Evolutionary conservation across 805 yeast genomes (phyloP).

Genomic region (Wickerhamomyces mucosus): DNA sequence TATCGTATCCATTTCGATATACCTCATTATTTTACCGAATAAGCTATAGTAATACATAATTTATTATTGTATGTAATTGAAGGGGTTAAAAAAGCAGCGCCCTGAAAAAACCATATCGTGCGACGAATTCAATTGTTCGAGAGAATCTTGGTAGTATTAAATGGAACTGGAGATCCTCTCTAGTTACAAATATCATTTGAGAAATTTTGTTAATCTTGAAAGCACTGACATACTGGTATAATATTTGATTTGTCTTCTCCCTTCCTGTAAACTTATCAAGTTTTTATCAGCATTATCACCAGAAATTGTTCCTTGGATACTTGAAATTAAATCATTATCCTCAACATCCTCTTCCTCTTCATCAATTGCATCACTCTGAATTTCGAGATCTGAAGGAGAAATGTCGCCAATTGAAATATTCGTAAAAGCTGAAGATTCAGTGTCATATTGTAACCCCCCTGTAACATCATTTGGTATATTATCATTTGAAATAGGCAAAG

Average conservation of each 20-base stretch:
- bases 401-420: conserved; percentile 16
- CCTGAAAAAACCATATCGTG: too few relatives aligned
- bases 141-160: too few relatives aligned
- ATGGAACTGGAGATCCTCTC: not conserved
- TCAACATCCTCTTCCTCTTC: conserved; percentile 10
- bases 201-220: conserved; percentile 16
- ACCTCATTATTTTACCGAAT: too few relatives aligned
- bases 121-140: too few relatives aligned
- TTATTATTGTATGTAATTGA: too few relatives aligned
- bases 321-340: conserved; percentile 11
- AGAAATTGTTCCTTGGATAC: conserved; percentile 14
- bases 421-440: conserved; percentile 16
- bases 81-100: too few relatives aligned
- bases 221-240: conserved; percentile 17
- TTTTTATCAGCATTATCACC: conserved; percentile 5
- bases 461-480: not conserved
- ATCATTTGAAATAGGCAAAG: not conserved
- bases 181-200: conserved; percentile 8
- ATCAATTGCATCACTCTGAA: conserved; percentile 2
- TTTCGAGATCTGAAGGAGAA: conserved; percentile 6
- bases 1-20: too few relatives aligned
- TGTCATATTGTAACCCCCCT: too few relatives aligned
- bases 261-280: conserved; percentile 11
- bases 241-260: conserved; percentile 14
- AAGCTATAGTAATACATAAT: too few relatives aligned